Percentiles rank a stretch among this genome's conserved stretches.
Evolutionary conservation across 306 rosid species (phyloP).

Genomic region (Citrullus colocynthis): DNA sequence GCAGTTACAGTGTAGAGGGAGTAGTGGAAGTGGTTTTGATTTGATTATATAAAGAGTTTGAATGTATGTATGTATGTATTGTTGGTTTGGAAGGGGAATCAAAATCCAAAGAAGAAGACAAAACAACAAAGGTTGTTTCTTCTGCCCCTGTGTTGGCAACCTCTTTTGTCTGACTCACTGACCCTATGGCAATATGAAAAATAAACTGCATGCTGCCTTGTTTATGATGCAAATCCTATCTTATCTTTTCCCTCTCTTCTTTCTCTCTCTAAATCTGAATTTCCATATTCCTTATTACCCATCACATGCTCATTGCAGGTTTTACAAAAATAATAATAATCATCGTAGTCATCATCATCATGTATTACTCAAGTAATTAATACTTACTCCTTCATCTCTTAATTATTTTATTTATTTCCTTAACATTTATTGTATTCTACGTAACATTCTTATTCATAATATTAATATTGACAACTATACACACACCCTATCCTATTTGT

Average conservation of each 20-base stretch:
- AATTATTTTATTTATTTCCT: no score
- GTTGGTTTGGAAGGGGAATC: neutral
- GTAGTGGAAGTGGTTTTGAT: neutral
- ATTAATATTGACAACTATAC: no score
- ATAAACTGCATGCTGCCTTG: neutral
- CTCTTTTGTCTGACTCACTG: constrained; percentile 5
- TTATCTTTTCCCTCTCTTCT: neutral
- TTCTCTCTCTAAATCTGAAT: neutral
- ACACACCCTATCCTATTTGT: no score
- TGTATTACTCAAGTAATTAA: no score
- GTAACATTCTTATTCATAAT: no score
- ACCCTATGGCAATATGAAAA: neutral
- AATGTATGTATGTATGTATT: no score
- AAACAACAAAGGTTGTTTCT: neutral
- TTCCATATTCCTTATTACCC: neutral
- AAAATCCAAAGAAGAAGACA: neutral
- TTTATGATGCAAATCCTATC: neutral
- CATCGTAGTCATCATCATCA: no score
- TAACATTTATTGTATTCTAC: no score
- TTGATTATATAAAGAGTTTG: no score
- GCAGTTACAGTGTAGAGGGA: neutral
- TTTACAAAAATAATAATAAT: neutral
- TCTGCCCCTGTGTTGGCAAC: neutral
- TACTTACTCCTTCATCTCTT: neutral
- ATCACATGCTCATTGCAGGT: neutral